These are phyloP conservation scores for Lactarius pseudohatsudake DNA, from an alignment of 768 basidiomycete genomes.

Conservation along the genomic window DNA sequence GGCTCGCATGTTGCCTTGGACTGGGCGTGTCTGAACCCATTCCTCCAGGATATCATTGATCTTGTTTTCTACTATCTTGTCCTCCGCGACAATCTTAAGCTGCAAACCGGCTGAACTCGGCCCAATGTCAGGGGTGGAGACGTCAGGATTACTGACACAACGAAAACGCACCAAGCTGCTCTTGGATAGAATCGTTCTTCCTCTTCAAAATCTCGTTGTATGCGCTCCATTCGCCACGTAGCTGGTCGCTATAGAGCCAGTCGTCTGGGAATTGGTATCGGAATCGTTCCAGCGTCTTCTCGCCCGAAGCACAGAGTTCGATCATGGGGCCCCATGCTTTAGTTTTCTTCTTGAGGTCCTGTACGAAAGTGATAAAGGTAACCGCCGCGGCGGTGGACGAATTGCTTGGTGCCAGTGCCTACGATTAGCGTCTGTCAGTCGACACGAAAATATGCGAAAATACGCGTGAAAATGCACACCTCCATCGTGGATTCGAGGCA, in stretches of 20 bases:
- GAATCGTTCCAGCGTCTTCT: constrained; percentile 96
- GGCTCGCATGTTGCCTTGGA: constrained; percentile 94
- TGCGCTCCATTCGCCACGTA: constrained; percentile 97
- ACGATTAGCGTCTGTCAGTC: not conserved
- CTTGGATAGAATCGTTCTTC: constrained; percentile 98
- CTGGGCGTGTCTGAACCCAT: constrained; percentile 95
- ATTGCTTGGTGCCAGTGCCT: constrained; percentile 64
- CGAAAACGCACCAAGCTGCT: constrained; percentile 80
- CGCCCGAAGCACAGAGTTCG: constrained; percentile 89
- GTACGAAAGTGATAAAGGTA: constrained; percentile 98
- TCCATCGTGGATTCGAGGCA: constrained; percentile 36
- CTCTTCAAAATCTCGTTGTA: constrained; percentile 97
- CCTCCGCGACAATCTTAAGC: constrained; percentile 98
- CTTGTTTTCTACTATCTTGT: constrained; percentile 96
- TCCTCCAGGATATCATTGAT: constrained; percentile 87
- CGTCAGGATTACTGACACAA: constrained; percentile 6
- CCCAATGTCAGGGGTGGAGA: constrained; percentile 1
- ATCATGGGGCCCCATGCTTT: constrained; percentile 97
- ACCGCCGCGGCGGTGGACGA: constrained; percentile 98
- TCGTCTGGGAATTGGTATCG: constrained; percentile 96
- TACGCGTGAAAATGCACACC: constrained; percentile 30
- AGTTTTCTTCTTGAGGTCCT: constrained; percentile 97
- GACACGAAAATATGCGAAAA: constrained; percentile 16
- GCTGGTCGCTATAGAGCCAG: constrained; percentile 98
- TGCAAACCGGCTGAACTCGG: constrained; percentile 79